Evolutionary conservation across 1,139 yeast genomes (phyloP), one percentile per base, ranked within the genome.

Genomic region (Debaryomyces sp.): DNA sequence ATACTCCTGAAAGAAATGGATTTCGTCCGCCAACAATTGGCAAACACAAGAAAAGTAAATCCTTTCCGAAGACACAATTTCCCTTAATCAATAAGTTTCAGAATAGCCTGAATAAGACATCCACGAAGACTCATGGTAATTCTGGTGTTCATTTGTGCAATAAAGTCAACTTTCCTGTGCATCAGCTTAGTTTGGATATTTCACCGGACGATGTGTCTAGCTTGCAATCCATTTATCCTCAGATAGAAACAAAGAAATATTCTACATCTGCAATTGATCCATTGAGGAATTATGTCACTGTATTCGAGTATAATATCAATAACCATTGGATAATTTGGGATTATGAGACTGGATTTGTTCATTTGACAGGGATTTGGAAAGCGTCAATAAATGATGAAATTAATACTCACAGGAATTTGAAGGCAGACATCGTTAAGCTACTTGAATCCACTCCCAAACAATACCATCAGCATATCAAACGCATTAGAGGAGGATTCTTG

Each of bases 321-420:
- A 80, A 63, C 50, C 80, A 82, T 55, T 82, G 90, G 82, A 80
- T 92, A 50, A 84, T 90, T 53, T 91, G 97, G 97, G 96, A 89
- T 64, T 85, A 87, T 62, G 82, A 80, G 58, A 85, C 95, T 0
- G 97, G 97, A 0, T 87, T 84, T 64, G 97, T 91, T 8, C 96
- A 90, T 63, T 76, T 91, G 50, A 91, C 97, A 0, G 97, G 97
- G 0, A 77, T 91, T 48, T 91, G 97, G 97, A 89, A 91, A 66
- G 86, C 92, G 12, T 75, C 87, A 23, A 38, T 46, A 23, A 41
- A 50, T 30, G 46, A 39, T 23, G 44, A 51, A 32, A 41, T 49
- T 43, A 13, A 47, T 41, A 37, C 52, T 39, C 52, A 54, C 41
- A 35, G 48, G 12, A 82, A 84, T 61, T 67, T 81, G 44, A 88